Conservation (phyloP, 2,329 filamentous ascomycete species). For the Chaetomiaceae sp. region DNA sequence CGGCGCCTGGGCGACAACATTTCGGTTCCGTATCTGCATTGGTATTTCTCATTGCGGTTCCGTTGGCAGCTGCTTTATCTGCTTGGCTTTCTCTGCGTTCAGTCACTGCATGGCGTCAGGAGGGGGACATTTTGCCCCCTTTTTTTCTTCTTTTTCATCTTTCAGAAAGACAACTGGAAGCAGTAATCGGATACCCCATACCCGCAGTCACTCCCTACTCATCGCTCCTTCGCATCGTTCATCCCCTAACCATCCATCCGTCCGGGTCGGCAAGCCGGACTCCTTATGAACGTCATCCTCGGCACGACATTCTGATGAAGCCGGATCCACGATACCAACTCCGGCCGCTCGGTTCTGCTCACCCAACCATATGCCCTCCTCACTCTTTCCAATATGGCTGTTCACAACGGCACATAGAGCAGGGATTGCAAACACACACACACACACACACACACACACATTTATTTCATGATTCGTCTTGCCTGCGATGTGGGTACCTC, state of each 20-base stretch:
- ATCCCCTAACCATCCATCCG: too few relatives aligned
- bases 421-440: constrained; percentile 5
- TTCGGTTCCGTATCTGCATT: constrained; percentile 3
- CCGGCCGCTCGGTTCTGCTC: too few relatives aligned
- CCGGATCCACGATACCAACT: too few relatives aligned
- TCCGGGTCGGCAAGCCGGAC: too few relatives aligned
- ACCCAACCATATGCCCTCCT: not conserved
- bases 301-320: too few relatives aligned
- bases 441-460: too few relatives aligned
- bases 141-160: too few relatives aligned
- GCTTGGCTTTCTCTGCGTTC: not conserved
- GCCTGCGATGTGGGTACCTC: too few relatives aligned
- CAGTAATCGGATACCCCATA: constrained; percentile 7
- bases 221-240: not conserved
- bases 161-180: not conserved
- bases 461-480: not conserved
- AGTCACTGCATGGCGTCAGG: constrained; percentile 4
- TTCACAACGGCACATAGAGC: constrained; percentile 8
- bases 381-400: not conserved
- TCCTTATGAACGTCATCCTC: too few relatives aligned
- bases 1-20: constrained; percentile 6
- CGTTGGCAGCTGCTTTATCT: not conserved
- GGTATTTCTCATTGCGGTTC: not conserved
- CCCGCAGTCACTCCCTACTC: not conserved
- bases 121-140: not conserved